Evolutionary conservation across 2,329 filamentous ascomycete genomes (phyloP), one percentile per base, ranked within the genome.

Genomic region (Colletotrichum orchidophilum): DNA sequence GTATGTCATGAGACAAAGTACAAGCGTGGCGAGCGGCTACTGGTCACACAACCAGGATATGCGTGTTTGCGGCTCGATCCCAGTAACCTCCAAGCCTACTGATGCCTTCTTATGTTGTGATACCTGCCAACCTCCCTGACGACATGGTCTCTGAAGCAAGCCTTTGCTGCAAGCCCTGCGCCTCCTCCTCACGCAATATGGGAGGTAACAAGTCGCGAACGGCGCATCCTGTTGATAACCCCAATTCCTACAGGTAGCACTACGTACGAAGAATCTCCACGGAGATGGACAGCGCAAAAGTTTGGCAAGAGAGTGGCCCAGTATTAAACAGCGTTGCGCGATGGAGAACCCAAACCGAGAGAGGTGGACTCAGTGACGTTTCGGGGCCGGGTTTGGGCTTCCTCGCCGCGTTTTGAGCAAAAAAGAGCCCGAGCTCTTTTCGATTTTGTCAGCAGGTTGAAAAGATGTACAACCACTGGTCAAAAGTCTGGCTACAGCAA

Each of bases 261-360:
- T 29, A 54, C 12, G 49, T 55, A 24, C 21, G 33, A 2, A 66
- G 26, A 33, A n/a, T 55, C 35, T 55, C 49, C 66, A 52, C 31
- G 57, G 8, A 46, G 18, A 46, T 18, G 18, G 11, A 9, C 24
- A 15, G 33, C 18, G 33, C 35, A 29, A 27, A 29, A 29, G 33
- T 53, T 54, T 54, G 63, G 55, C 21, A 31, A 50, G 49, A 59
- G n/a, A 42, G 13, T 24, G 54, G 49, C 29, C 26, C 54, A 46
- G 24, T 46, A n/a, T n/a, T 42, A n/a, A 8, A 65, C 29, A 24
- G 5, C 62, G 39, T 21, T 33, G 33, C 31, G 69, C 75, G 21
- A 69, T 76, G 35, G 70, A 75, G 29, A 70, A 75, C 5, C 74
- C 29, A 76, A 75, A 54, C 75, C 74, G 5, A 75, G 79, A 6